phyloP scores from a whole-genome alignment of 2,329 filamentous ascomycete species.

The Neonectria sp. region DNA sequence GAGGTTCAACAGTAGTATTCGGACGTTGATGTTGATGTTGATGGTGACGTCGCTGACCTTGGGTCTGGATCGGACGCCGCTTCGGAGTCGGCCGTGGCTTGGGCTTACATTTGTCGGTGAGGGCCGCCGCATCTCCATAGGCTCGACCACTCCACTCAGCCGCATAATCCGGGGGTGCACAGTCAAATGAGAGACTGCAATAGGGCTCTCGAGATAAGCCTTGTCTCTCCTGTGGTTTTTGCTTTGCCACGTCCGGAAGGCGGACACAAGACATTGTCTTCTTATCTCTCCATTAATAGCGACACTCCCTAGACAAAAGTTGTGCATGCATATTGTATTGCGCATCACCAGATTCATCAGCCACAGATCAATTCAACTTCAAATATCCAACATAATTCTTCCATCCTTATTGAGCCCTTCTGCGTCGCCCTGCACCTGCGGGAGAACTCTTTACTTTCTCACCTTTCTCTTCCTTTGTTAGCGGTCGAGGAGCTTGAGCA shows the following conservation, averaged over 20 bases:
- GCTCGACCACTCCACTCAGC: neutral
- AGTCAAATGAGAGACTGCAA: neutral
- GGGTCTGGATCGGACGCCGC: neutral
- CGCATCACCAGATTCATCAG: too few relatives aligned
- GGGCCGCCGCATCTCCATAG: neutral
- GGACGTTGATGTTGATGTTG: neutral
- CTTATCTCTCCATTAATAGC: neutral
- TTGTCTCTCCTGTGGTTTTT: neutral
- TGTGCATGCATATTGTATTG: neutral
- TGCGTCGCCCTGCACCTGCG: too few relatives aligned
- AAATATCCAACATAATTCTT: too few relatives aligned
- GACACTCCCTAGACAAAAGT: neutral
- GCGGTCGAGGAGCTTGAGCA: constrained; percentile 6
- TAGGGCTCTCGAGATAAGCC: constrained; percentile 1
- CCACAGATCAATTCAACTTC: too few relatives aligned
- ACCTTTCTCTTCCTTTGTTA: neutral
- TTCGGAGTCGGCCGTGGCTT: neutral
- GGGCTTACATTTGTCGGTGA: neutral
- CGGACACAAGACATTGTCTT: neutral
- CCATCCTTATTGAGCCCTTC: too few relatives aligned
- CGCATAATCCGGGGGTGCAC: constrained; percentile 9
- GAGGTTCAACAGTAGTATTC: neutral
- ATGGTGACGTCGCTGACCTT: neutral
- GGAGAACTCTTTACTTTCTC: too few relatives aligned
- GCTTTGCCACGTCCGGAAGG: neutral